Evolutionary conservation across 169 alveolate genomes (phyloP).

Genomic region (Plasmodium ovale): DNA sequence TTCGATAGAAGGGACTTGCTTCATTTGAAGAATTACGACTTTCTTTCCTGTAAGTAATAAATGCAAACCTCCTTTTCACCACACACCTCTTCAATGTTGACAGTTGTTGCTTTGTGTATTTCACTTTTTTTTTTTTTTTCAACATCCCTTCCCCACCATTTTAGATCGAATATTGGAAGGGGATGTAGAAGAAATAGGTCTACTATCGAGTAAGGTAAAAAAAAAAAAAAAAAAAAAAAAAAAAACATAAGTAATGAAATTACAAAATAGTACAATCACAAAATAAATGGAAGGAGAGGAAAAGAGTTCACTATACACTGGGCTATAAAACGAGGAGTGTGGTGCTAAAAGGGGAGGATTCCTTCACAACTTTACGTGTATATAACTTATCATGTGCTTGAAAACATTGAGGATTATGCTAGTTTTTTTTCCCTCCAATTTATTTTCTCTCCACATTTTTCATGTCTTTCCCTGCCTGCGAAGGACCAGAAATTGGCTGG

Average conservation of each 20-base stretch:
- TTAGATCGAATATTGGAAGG: conserved; percentile 20
- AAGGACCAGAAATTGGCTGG: conserved; percentile 45
- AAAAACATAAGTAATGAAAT: too few species aligned
- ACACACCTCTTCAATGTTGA: neutral
- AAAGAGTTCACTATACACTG: neutral
- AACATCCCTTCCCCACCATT: too few species aligned
- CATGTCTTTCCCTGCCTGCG: neutral
- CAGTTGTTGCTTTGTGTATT: neutral
- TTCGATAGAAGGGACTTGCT: conserved; percentile 23
- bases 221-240: conserved; percentile 1
- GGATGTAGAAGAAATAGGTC: conserved; percentile 37
- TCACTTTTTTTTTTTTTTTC: neutral
- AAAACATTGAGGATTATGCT: too few species aligned
- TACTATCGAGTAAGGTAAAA: conserved; percentile 36
- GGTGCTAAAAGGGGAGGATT: too few species aligned
- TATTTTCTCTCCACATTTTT: neutral
- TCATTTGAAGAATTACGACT: conserved; percentile 8
- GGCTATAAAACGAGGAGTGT: too few species aligned
- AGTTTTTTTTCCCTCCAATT: neutral
- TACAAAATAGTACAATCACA: too few species aligned
- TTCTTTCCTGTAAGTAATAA: conserved; percentile 4
- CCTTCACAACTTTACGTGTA: too few species aligned
- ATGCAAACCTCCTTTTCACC: neutral
- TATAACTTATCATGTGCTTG: too few species aligned
- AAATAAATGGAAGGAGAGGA: neutral